Base-by-base conservation (phyloP, 768 basidiomycete species). In the Austroboletus festivus region DNA sequence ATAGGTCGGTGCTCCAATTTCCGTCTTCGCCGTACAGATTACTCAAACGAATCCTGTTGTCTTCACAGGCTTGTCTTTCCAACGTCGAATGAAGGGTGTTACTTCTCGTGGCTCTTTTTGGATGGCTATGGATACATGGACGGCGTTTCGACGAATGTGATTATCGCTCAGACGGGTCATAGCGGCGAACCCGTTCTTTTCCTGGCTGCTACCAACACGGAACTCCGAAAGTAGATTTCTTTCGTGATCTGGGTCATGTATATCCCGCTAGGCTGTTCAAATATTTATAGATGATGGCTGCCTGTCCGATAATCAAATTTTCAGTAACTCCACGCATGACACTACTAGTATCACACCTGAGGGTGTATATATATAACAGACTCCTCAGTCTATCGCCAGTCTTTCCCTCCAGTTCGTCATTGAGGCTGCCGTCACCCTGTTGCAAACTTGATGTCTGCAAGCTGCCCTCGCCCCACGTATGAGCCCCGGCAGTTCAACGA, bases 81-180 rank as follows among this genome's bases (percentile, higher is more conserved):
- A 5, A 46, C 34, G 8, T 22, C 45, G 6, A 24, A 40, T 21
- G 59, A 61, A 8, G 61, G 61, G 3, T 63, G 59, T 35, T n/a
- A 61, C 3, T 49, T 21, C 22, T 51, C 59, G 10, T 63, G 62
- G 61, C n/a, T 47, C 12, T 28, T 8, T 37, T 19, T 64, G 39
- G 61, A 64, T 24, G n/a, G 1, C 13, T 63, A 61, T 42, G 61
- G 61, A 16, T 64, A 63, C 45, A 46, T 64, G 9, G 48, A 61
- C 5, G 62, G 61, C 5, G 44, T 54, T 18, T 61, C 59, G 21
- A 52, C 53, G 44, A 61, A 58, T 33, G 39, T 62, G 26, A 42
- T 60, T 24, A 19, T 46, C 19, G 52, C 35, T 16, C 15, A 38
- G 30, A 42, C 0, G 24, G 49, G 19, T 23, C 0, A 20, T 26